These are phyloP conservation scores for Eucalyptus regnans DNA, from an alignment of 345 rosid species.

Conservation along the genomic window DNA sequence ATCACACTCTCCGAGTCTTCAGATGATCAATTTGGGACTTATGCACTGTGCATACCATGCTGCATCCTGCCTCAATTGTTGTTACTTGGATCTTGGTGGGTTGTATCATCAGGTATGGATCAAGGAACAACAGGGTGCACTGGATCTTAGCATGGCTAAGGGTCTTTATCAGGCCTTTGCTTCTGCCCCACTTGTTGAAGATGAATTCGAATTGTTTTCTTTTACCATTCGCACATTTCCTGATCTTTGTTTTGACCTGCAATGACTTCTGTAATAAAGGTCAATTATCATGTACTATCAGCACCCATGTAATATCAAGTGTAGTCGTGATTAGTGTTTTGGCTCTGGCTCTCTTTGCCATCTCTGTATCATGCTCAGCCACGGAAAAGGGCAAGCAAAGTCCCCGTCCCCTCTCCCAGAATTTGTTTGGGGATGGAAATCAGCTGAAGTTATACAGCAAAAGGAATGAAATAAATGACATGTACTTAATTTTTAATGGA, in stretches of 20 bases:
- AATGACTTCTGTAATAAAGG: not conserved
- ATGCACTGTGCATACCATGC: not conserved
- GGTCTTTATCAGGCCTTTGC: not conserved
- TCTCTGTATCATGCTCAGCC: not conserved
- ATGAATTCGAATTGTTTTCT: not conserved
- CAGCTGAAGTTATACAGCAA: not conserved
- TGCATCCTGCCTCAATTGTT: not conserved
- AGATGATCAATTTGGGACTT: constrained; percentile 17
- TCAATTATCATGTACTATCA: not conserved
- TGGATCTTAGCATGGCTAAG: not conserved
- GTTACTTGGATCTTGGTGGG: not conserved
- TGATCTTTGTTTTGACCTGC: not conserved
- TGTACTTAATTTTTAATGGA: not conserved
- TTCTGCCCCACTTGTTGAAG: not conserved
- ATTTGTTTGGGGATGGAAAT: not conserved
- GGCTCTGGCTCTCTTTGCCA: not conserved
- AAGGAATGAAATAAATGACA: too few species aligned
- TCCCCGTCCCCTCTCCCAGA: not conserved
- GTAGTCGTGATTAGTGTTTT: not conserved
- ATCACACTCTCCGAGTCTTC: constrained; percentile 54
- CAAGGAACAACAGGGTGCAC: not conserved
- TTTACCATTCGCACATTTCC: not conserved
- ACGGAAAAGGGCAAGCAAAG: not conserved
- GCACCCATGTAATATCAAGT: not conserved
- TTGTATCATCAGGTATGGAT: not conserved